Conservation (phyloP, 1,284 basidiomycete genomes). For the Fistulina hepatica region DNA sequence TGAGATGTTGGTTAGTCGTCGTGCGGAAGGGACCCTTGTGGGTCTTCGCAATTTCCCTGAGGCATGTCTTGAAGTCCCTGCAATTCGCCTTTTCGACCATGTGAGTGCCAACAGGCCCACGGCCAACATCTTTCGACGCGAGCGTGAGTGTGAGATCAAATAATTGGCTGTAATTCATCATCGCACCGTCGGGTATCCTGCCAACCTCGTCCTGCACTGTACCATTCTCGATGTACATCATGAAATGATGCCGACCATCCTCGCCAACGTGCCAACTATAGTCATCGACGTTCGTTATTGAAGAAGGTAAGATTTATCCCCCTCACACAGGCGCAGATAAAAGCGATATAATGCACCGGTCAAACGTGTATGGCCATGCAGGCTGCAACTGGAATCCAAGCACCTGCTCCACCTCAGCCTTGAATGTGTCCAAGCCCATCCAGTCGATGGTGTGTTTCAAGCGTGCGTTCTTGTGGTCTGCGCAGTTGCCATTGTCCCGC, state of each 20-base stretch:
- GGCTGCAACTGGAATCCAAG: constrained; percentile 75
- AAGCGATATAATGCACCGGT: no score
- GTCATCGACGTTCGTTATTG: constrained; percentile 87
- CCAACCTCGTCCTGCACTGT: constrained; percentile 90
- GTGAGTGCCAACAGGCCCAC: no score
- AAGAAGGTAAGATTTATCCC: no score
- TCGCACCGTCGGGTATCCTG: no score
- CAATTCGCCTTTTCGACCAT: no score
- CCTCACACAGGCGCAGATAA: no score
- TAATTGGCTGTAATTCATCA: no score
- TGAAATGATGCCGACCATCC: constrained; percentile 88
- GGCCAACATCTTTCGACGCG: no score
- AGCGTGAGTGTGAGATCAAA: no score
- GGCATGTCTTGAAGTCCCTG: constrained; percentile 87
- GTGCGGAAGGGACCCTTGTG: constrained; percentile 92
- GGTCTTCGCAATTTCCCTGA: constrained; percentile 86
- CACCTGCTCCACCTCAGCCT: constrained; percentile 81
- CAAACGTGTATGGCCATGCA: constrained; percentile 72
- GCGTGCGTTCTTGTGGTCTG: constrained; percentile 72
- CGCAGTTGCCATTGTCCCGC: constrained; percentile 92
- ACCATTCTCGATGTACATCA: constrained; percentile 95
- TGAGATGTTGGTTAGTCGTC: constrained; percentile 91
- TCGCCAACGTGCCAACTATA: constrained; percentile 89
- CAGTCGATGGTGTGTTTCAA: constrained; percentile 97
- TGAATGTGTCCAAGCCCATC: constrained; percentile 82